Evolutionary conservation across 139 green algal genomes (phyloP).

Genomic region (Chlorella sp.): DNA sequence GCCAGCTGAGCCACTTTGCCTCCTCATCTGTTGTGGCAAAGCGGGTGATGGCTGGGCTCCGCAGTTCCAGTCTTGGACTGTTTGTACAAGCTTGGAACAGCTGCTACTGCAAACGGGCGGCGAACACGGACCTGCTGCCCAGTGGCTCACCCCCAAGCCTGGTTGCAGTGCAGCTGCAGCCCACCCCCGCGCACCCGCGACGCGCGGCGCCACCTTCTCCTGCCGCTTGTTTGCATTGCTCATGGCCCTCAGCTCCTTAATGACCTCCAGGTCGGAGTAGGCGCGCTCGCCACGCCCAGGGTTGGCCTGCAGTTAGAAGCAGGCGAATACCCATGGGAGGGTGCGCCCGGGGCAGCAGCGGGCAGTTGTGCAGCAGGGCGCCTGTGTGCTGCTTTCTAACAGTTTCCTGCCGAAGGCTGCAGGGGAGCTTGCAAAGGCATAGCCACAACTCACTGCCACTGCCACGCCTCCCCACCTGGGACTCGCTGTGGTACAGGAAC

Average conservation of each 20-base stretch:
- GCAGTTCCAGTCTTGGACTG: too few relatives aligned
- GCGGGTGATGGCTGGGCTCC: too few relatives aligned
- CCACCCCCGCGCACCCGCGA: constrained; percentile 3
- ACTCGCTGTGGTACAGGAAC: constrained; percentile 62
- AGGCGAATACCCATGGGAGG: too few relatives aligned
- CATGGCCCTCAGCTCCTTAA: constrained; percentile 63
- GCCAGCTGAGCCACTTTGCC: constrained; percentile 79
- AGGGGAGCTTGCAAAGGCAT: too few relatives aligned
- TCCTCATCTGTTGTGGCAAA: constrained; percentile 41
- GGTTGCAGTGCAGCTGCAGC: not conserved
- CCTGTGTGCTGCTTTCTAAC: not conserved
- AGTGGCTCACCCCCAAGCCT: too few relatives aligned
- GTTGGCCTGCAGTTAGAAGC: not conserved
- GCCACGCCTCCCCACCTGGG: constrained; percentile 9
- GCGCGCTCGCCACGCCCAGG: constrained; percentile 47
- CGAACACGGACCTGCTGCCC: too few relatives aligned
- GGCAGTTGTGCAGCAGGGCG: not conserved
- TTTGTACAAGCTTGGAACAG: too few relatives aligned
- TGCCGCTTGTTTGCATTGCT: constrained; percentile 31
- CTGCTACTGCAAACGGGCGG: too few relatives aligned
- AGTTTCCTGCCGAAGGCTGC: too few relatives aligned
- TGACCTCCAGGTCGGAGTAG: constrained; percentile 61
- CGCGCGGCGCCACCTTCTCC: constrained; percentile 16
- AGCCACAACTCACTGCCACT: not conserved
- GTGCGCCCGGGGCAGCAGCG: not conserved